Percentiles rank a stretch among this genome's conserved stretches.
Conservation (phyloP, 2,329 filamentous ascomycete species). For the Periglandula ipomoeae region DNA sequence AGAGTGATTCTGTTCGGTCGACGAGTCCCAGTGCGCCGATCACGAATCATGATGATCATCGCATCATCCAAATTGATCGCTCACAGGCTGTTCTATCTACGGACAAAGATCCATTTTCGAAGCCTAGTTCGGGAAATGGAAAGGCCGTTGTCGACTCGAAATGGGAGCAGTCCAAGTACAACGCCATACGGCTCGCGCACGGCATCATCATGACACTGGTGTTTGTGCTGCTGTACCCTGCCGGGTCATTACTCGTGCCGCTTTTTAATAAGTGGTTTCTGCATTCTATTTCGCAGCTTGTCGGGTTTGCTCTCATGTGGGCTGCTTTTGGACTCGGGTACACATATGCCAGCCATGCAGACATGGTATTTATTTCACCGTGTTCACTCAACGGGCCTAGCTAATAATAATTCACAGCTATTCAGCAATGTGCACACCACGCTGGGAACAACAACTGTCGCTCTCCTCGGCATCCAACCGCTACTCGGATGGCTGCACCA, state of each 20-base stretch:
- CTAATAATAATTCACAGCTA: constrained; percentile 28
- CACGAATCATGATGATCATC: background rate
- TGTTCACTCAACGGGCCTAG: background rate
- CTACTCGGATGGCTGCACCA: constrained; percentile 51
- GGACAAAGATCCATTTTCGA: constrained; percentile 3
- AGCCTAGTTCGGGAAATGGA: constrained; percentile 9
- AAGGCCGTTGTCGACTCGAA: constrained; percentile 9
- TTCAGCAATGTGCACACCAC: constrained; percentile 44
- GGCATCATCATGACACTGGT: constrained; percentile 52
- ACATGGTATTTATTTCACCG: constrained; percentile 28
- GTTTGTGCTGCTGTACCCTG: constrained; percentile 48
- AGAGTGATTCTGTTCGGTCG: background rate
- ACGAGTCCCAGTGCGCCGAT: background rate
- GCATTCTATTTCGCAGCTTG: constrained; percentile 45
- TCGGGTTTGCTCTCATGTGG: constrained; percentile 49
- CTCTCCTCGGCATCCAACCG: constrained; percentile 48
- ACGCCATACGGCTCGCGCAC: constrained; percentile 30
- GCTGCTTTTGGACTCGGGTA: constrained; percentile 50
- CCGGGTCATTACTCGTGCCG: constrained; percentile 52
- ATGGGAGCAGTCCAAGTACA: background rate
- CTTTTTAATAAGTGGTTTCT: constrained; percentile 45
- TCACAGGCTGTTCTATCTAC: background rate
- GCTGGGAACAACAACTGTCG: constrained; percentile 46
- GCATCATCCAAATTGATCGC: background rate
- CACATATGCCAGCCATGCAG: constrained; percentile 31